Conservation (phyloP, 768 basidiomycete species). For the Auriscalpium microsporum region DNA sequence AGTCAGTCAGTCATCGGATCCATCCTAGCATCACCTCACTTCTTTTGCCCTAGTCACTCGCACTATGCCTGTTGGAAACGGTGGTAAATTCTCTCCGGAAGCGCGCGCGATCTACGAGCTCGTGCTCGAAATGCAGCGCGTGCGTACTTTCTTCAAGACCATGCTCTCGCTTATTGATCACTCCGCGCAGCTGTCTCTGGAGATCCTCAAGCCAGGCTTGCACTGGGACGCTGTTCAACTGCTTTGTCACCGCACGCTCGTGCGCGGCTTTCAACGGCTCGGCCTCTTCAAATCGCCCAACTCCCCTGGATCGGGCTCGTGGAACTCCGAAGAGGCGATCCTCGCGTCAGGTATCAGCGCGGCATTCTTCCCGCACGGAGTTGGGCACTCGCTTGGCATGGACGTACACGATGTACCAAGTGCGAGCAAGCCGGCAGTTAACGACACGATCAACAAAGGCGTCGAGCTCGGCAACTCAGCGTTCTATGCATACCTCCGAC, state of each 20-base stretch:
- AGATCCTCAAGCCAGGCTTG: conserved; percentile 60
- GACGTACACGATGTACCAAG: conserved; percentile 91
- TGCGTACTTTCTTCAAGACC: conserved; percentile 23
- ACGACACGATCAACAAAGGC: conserved; percentile 37
- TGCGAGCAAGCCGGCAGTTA: conserved; percentile 64
- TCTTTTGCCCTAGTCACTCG: conserved; percentile 39
- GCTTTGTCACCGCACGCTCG: conserved; percentile 73
- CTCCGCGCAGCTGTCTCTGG: conserved; percentile 53
- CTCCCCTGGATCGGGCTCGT: conserved; percentile 39
- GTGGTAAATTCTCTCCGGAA: conserved; percentile 79
- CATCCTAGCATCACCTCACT: conserved; percentile 18
- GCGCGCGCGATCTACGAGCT: conserved; percentile 78
- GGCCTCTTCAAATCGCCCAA: conserved; percentile 72
- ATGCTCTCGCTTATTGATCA: background rate
- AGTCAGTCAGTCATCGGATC: conserved; percentile 28
- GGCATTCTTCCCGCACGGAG: conserved; percentile 93
- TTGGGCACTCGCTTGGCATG: conserved; percentile 85
- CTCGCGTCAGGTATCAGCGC: conserved; percentile 67
- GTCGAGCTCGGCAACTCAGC: conserved; percentile 36
- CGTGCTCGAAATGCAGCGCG: conserved; percentile 86
- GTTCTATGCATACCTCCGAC: conserved; percentile 74
- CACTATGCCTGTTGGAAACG: conserved; percentile 90
- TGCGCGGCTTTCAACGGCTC: conserved; percentile 71
- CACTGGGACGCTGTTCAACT: conserved; percentile 90
- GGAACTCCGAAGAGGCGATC: conserved; percentile 60